These are phyloP conservation scores for Megacollybia marginata DNA, from an alignment of 768 basidiomycete species.

Conservation along the genomic window DNA sequence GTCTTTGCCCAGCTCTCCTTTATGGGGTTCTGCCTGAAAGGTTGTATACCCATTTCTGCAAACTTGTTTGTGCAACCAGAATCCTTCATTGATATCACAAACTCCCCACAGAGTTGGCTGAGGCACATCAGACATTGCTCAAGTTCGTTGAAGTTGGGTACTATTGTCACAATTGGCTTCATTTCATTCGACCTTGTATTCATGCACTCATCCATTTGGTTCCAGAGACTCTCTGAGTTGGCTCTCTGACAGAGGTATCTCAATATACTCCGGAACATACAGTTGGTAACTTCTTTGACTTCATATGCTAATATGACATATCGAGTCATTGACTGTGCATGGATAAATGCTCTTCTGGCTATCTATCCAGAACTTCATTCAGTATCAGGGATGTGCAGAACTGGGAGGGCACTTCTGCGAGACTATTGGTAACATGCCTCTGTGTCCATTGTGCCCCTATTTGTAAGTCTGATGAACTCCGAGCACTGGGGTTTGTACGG, in stretches of 20 bases:
- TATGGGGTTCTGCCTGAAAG: slow-evolving; percentile 3
- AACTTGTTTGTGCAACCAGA: slow-evolving; percentile 17
- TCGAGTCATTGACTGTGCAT: slow-evolving; percentile 4
- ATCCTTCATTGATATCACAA: slow-evolving; percentile 15
- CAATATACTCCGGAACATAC: slow-evolving; percentile 13
- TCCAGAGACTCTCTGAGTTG: slow-evolving; percentile 5
- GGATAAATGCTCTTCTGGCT: slow-evolving; percentile 10
- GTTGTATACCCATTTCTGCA: slow-evolving; percentile 22
- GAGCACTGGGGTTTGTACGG: too few species aligned
- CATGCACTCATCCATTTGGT: slow-evolving; percentile 8
- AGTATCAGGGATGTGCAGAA: too few species aligned
- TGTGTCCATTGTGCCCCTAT: too few species aligned
- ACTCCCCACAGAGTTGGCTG: background rate
- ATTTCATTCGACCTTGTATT: slow-evolving; percentile 11
- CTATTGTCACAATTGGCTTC: slow-evolving; percentile 8
- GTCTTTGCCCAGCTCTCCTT: slow-evolving; percentile 7
- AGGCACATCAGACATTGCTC: background rate
- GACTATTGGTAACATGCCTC: too few species aligned
- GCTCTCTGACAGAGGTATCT: slow-evolving; percentile 3
- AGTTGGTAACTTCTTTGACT: slow-evolving; percentile 9
- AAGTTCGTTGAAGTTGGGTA: slow-evolving; percentile 11
- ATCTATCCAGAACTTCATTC: slow-evolving; percentile 7
- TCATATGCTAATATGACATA: slow-evolving; percentile 12
- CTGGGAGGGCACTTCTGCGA: too few species aligned
- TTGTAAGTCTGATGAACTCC: too few species aligned